Conservation (phyloP, 257 asterid genomes). For the Lycium ferocissimum region DNA sequence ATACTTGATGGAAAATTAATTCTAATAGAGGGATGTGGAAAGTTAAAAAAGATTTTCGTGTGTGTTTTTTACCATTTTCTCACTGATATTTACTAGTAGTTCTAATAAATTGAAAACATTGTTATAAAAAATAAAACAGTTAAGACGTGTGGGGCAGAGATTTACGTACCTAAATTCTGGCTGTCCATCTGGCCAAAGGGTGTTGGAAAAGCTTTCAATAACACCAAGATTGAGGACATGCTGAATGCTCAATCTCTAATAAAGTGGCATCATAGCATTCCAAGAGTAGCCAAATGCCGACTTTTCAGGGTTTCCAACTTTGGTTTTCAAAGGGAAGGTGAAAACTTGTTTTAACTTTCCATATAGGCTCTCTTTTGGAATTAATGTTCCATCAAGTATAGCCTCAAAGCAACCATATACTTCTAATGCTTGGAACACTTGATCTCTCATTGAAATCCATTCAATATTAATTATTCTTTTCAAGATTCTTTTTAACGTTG, state of each 20-base stretch:
- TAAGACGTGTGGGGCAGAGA: too few relatives aligned
- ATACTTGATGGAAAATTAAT: neutral
- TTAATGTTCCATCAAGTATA: neutral
- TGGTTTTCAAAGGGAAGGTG: neutral
- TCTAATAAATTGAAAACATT: too few relatives aligned
- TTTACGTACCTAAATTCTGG: neutral
- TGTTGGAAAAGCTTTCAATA: neutral
- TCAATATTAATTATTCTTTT: too few relatives aligned
- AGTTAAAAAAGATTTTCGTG: neutral
- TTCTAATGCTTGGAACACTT: neutral
- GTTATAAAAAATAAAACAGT: too few relatives aligned
- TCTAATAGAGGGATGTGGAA: neutral
- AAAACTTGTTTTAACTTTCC: neutral
- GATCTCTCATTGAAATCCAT: neutral
- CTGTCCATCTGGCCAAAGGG: neutral
- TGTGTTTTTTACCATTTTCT: too few relatives aligned
- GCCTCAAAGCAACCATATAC: slow-evolving; percentile 7
- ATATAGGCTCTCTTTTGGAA: neutral
- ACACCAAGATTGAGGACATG: neutral
- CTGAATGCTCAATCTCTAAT: neutral
- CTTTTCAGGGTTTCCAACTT: neutral
- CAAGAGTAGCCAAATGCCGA: neutral
- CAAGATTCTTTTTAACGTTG: too few relatives aligned
- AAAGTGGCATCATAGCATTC: neutral
- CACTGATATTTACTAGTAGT: too few relatives aligned